Base-by-base conservation (phyloP, 495 filamentous ascomycete species). In the Aspergillus kassunensis region DNA sequence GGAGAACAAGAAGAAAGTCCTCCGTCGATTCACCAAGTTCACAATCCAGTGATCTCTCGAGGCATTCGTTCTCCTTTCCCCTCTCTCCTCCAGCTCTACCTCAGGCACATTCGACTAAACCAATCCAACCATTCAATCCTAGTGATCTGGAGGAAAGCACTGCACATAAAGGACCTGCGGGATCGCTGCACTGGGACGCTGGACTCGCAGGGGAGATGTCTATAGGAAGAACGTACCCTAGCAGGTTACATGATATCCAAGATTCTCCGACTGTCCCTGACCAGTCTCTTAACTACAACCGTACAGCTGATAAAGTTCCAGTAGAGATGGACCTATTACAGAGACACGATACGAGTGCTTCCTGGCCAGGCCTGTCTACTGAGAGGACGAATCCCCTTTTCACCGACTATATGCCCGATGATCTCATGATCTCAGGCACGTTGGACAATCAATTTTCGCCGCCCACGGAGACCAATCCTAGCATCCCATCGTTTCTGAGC, bases 1-100 rank as follows among this genome's bases (percentile, higher is more conserved):
- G 89, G 27, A 76, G 88, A 23, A 70, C 71, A 4, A 77, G 76
- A 52, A 65, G 72, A 46, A 70, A 67, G 41, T 42, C 65, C 8
- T 67, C 69, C 4, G 61, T 70, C 35, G 71, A 68, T 42, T 73
- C 71, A 7, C 66, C 70, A 4, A 55, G 44, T 25, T 67, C 70
- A 12, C 64, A 66, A 31, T 65, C 68, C n/a, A 68, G 57, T 58
- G 59, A 61, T 31, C 64, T 64, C 16, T 65, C 54, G 27, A 42
- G 45, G 24, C 42, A 55, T 54, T 55, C 54, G 40, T 51, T 55
- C 25, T 47, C 56, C 13, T 56, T 58, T n/a, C 29, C 57, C 10
- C 44, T 62, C 4, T 61, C 55, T 12, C 59, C 57, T 7, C 33
- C 58, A 15, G 53, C 49, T 37, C 33, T 49, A 6, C n/a, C 43